Evolutionary conservation across 345 rosid species (phyloP).

Genomic region (Carallia brachiata): DNA sequence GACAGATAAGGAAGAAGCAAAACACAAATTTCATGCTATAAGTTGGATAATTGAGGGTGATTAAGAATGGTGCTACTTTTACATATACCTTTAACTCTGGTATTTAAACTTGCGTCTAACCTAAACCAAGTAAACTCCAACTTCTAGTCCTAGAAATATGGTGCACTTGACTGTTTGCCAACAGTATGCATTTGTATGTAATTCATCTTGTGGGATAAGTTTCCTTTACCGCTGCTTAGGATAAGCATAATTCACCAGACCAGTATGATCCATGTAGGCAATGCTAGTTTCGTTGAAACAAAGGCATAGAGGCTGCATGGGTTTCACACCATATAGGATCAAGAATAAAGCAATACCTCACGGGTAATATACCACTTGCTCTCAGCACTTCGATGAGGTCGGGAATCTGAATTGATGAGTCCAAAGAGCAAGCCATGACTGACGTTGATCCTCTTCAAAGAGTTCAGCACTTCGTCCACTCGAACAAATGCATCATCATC

Average conservation of each 20-base stretch:
- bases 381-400: conserved; percentile 73
- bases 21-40: background rate
- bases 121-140: background rate
- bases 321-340: background rate
- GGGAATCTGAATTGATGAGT: conserved; percentile 78
- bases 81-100: background rate
- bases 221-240: background rate
- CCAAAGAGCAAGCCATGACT: conserved; percentile 77
- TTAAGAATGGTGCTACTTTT: background rate
- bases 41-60: background rate
- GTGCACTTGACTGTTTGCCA: background rate
- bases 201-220: no score
- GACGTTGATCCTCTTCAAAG: conserved; percentile 56
- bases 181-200: background rate
- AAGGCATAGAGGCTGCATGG: background rate
- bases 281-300: background rate
- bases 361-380: conserved; percentile 96
- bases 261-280: background rate
- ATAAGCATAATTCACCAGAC: background rate
- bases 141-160: background rate
- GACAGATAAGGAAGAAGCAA: background rate
- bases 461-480: conserved; percentile 76
- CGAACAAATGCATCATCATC: conserved; percentile 99
- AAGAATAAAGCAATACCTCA: conserved; percentile 47
- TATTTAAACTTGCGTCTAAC: background rate